phyloP scores from a whole-genome alignment of 768 basidiomycete genomes.

The Phaffia australis region DNA sequence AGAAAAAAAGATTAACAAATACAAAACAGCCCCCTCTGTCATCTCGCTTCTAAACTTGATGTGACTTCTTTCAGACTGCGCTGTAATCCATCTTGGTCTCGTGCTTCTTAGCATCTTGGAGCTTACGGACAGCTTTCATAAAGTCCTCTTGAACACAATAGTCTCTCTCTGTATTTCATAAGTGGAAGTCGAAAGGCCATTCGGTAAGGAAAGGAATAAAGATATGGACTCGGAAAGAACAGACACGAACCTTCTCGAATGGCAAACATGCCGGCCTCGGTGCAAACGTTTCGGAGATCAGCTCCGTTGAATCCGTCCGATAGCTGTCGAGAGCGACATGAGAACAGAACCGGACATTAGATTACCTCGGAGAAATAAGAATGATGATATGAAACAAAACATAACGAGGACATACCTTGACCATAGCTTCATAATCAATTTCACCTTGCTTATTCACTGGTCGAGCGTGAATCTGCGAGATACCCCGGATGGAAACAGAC shows the following conservation, averaged over 20 bases:
- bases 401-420: conserved; percentile 53
- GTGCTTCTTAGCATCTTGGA: conserved; percentile 93
- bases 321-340: conserved; percentile 5
- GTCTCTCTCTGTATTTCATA: conserved; percentile 46
- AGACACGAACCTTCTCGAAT: conserved; percentile 70
- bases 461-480: conserved; percentile 61
- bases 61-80: neutral
- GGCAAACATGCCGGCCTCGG: conserved; percentile 75
- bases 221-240: neutral
- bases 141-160: conserved; percentile 89
- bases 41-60: no score
- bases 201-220: neutral
- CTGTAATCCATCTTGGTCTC: conserved; percentile 44
- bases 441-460: conserved; percentile 91
- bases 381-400: conserved; percentile 1
- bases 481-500: neutral
- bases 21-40: no score
- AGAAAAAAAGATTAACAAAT: no score
- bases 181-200: neutral
- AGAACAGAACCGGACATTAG: conserved; percentile 13
- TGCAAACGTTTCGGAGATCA: conserved; percentile 73
- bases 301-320: conserved; percentile 73
- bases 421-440: conserved; percentile 95
- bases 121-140: conserved; percentile 89
- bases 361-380: neutral